phyloP scores from a whole-genome alignment of 2,329 filamentous ascomycete species.

The Diplodia sapinea region DNA sequence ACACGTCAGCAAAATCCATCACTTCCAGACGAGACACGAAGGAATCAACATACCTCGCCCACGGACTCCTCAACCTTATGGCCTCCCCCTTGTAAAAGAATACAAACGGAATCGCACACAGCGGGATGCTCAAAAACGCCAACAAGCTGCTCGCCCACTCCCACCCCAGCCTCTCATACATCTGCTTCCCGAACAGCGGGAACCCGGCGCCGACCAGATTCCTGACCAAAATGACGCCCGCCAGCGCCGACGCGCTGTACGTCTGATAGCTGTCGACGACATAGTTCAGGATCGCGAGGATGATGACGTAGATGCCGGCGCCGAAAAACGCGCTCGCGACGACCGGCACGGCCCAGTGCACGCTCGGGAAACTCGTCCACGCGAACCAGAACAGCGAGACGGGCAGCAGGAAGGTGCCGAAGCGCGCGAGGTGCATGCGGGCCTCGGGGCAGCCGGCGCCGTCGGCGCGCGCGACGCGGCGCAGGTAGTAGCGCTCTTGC shows the following conservation, averaged over 20 bases:
- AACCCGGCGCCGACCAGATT: conserved; percentile 38
- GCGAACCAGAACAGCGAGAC: conserved; percentile 41
- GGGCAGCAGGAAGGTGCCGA: conserved; percentile 35
- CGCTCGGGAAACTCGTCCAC: conserved; percentile 31
- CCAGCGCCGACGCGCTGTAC: conserved; percentile 33
- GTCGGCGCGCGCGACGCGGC: conserved; percentile 33
- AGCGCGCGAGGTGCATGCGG: conserved; percentile 35
- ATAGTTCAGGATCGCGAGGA: conserved; percentile 37
- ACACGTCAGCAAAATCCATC: no score
- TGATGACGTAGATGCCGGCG: conserved; percentile 36
- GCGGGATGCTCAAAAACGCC: conserved; percentile 46
- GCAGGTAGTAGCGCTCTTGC: conserved; percentile 36
- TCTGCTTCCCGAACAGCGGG: conserved; percentile 40
- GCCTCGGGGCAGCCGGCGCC: conserved; percentile 40
- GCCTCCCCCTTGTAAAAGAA: conserved; percentile 46
- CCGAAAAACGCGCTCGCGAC: conserved; percentile 35
- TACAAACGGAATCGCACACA: conserved; percentile 49
- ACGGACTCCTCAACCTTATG: conserved; percentile 34
- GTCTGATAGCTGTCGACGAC: conserved; percentile 35
- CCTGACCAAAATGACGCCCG: conserved; percentile 33
- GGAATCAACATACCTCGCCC: conserved; percentile 13
- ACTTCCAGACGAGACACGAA: no score
- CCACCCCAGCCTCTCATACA: conserved; percentile 45
- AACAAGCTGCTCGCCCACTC: conserved; percentile 49
- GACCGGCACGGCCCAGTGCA: conserved; percentile 36